These are phyloP conservation scores for Phytophthora chlamydospora DNA, from an alignment of 352 stramenopile genomes.

Conservation along the genomic window DNA sequence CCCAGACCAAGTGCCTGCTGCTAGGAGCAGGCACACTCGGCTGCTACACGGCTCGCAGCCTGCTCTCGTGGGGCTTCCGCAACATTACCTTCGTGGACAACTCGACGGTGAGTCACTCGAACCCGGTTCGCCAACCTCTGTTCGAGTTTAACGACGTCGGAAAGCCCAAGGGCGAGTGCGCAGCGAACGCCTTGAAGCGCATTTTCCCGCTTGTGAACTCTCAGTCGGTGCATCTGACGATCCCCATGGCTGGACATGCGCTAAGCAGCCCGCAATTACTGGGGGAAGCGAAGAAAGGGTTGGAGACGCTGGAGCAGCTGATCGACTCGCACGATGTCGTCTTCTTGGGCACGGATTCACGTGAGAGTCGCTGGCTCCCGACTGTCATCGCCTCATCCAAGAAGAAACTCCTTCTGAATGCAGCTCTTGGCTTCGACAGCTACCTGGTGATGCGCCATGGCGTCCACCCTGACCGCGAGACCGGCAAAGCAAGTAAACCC, in stretches of 20 bases:
- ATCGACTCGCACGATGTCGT: constrained; percentile 95
- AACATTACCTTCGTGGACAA: constrained; percentile 98
- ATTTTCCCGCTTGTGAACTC: constrained; percentile 95
- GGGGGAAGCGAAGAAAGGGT: constrained; percentile 65
- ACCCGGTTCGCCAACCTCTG: constrained; percentile 97
- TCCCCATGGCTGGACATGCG: constrained; percentile 98
- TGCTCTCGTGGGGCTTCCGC: constrained; percentile 97
- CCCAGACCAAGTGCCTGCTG: constrained; percentile 94
- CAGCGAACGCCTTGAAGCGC: constrained; percentile 90
- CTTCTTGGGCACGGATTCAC: constrained; percentile 98
- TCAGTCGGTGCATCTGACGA: constrained; percentile 91
- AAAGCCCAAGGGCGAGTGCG: constrained; percentile 94
- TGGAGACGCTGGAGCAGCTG: constrained; percentile 88
- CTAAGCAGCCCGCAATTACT: constrained; percentile 65
- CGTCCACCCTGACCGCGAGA: constrained; percentile 27
- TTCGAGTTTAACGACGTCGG: constrained; percentile 96
- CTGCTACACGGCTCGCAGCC: constrained; percentile 94
- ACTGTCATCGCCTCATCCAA: constrained; percentile 95
- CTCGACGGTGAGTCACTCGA: constrained; percentile 97
- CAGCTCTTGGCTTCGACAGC: constrained; percentile 94
- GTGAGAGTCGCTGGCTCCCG: constrained; percentile 98
- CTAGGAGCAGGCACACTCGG: constrained; percentile 97
- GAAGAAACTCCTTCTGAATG: constrained; percentile 90
- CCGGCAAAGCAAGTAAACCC: constrained; percentile 8
- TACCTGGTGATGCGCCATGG: constrained; percentile 99